Evolutionary conservation across 2,329 filamentous ascomycete species (phyloP), one percentile per base, ranked within the genome.

Genomic region (Colletotrichum eleusines): DNA sequence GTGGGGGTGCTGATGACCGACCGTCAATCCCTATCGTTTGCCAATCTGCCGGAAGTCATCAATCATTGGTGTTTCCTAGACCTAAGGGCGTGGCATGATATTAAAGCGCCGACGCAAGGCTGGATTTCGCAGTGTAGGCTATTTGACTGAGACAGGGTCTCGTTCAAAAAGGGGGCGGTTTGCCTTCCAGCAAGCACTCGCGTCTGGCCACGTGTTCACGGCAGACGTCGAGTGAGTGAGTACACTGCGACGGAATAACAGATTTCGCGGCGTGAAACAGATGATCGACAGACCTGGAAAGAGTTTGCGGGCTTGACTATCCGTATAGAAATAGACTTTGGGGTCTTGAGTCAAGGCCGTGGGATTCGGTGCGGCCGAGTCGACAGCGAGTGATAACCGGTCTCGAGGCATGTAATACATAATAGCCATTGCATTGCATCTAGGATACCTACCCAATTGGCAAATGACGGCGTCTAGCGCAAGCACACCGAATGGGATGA

Each of bases 161-260:
- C 28, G 4, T 20, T 44, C 16, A n/a, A 12, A 46, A 48, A 35
- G 44, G 31, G 11, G 31, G 42, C 51, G 50, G 63, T n/a, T 46
- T 57, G 55, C 12, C 31, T 44, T n/a, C 44, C 57, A 62, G n/a
- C 63, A 44, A 58, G 62, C 67, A 61, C 67, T 61, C 48, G 40
- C 67, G 63, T 71, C 63, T 38, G 38, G 68, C 64, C 68, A 71
- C 68, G 68, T 71, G 68, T 68, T 71, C 53, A 40, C 28, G 28
- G 23, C n/a, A 26, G 46, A 40, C 5, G 28, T 23, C 53, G 44
- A 58, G n/a, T n/a, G n/a, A n/a, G n/a, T 46, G 57, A 53, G 68
- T n/a, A 16, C 54, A 44, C 42, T 62, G 23, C 8, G 55, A n/a
- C 63, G 58, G 57, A 46, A 63, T 42, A 68, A 66, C 57, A 40